Percentiles rank a stretch among this genome's conserved stretches.
These are phyloP conservation scores for Starmera dryadoides DNA, from an alignment of 805 yeast genomes.

Conservation along the genomic window DNA sequence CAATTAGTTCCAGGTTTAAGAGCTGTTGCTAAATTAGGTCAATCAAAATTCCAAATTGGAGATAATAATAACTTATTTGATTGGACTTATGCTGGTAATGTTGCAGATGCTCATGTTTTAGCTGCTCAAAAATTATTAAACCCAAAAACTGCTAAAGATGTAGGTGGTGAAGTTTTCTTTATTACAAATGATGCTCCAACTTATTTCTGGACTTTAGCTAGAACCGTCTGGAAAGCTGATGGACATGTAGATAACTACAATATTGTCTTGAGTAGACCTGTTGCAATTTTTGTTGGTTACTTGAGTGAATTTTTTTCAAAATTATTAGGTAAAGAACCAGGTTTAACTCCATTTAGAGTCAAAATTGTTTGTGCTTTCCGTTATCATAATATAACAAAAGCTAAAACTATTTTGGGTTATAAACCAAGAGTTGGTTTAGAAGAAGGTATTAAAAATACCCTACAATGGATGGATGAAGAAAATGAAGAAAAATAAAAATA, in stretches of 20 bases:
- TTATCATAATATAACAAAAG: constrained; percentile 87
- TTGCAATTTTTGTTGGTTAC: constrained; percentile 81
- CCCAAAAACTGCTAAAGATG: constrained; percentile 29
- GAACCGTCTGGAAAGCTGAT: constrained; percentile 96
- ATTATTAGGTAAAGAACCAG: constrained; percentile 75
- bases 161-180: constrained; percentile 85
- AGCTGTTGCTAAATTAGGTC: constrained; percentile 74
- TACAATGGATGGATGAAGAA: constrained; percentile 85
- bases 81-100: constrained; percentile 98
- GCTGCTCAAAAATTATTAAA: constrained; percentile 75
- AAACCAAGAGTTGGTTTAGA: constrained; percentile 72
- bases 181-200: constrained; percentile 92
- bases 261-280: constrained; percentile 60
- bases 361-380: constrained; percentile 87
- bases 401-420: constrained; percentile 72
- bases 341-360: constrained; percentile 94
- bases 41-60: constrained; percentile 89
- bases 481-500: constrained; percentile 2
- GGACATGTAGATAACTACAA: constrained; percentile 70
- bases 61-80: constrained; percentile 91
- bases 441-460: constrained; percentile 70
- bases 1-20: constrained; percentile 92
- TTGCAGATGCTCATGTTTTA: constrained; percentile 91
- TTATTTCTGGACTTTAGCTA: constrained; percentile 94
- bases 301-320: constrained; percentile 69